Conservation (phyloP, 257 asterid species). For the Perilla frutescens region DNA sequence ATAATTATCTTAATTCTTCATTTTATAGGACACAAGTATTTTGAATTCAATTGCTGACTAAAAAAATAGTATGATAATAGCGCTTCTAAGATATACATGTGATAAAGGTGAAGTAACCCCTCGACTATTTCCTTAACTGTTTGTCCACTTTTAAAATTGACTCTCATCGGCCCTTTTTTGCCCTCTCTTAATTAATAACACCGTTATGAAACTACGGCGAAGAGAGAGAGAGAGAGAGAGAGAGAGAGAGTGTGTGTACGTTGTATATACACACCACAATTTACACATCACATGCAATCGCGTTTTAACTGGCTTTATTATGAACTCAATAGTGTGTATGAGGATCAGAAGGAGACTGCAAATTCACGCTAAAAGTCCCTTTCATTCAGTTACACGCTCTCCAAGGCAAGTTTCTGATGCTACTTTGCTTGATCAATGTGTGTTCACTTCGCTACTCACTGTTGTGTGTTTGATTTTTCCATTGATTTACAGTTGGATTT, state of each 20-base stretch:
- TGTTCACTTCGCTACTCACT: slow-evolving; percentile 9
- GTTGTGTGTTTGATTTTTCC: slow-evolving; percentile 15
- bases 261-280: not conserved
- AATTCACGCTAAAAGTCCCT: slow-evolving; percentile 43
- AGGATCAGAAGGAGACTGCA: slow-evolving; percentile 41
- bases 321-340: slow-evolving; percentile 32
- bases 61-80: too few relatives aligned
- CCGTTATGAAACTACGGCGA: too few relatives aligned
- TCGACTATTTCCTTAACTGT: too few relatives aligned
- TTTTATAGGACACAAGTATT: too few relatives aligned
- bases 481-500: slow-evolving; percentile 10
- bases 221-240: not conserved
- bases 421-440: slow-evolving; percentile 25
- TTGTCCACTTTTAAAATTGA: too few relatives aligned
- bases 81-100: too few relatives aligned
- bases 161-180: too few relatives aligned
- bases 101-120: too few relatives aligned
- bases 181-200: too few relatives aligned
- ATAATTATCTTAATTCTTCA: too few relatives aligned
- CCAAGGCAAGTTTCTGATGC: slow-evolving; percentile 30
- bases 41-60: too few relatives aligned
- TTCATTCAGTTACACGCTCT: slow-evolving; percentile 38
- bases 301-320: slow-evolving; percentile 39
- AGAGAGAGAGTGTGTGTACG: slow-evolving; percentile 5
- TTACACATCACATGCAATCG: slow-evolving; percentile 50